phyloP scores from a whole-genome alignment of 345 rosid species.

The Gynandropsis gynandra region DNA sequence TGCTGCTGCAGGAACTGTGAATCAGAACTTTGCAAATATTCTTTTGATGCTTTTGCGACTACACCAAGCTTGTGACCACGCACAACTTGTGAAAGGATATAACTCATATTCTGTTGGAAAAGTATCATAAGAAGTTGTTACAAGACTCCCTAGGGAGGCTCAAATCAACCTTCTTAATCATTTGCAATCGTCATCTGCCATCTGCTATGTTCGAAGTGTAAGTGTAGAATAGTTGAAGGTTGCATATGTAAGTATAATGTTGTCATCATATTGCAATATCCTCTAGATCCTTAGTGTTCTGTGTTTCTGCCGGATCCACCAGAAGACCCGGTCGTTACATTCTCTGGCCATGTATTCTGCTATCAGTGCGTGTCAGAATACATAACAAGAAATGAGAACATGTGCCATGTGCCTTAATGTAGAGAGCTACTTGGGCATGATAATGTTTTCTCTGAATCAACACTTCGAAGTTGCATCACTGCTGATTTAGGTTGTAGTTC shows the following conservation, averaged over 20 bases:
- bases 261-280: constrained; percentile 8
- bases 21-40: constrained; percentile 88
- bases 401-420: constrained; percentile 61
- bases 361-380: constrained; percentile 75
- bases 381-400: constrained; percentile 76
- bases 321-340: constrained; percentile 77
- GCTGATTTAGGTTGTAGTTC: constrained; percentile 36
- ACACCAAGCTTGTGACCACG: constrained; percentile 97
- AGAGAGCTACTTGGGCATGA: constrained; percentile 67
- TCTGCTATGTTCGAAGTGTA: constrained; percentile 62
- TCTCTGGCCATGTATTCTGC: constrained; percentile 88
- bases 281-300: constrained; percentile 5
- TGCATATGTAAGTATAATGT: background rate
- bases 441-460: constrained; percentile 66
- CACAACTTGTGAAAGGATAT: constrained; percentile 61
- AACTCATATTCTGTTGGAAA: constrained; percentile 55
- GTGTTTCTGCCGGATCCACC: constrained; percentile 77
- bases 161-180: constrained; percentile 37
- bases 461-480: constrained; percentile 46
- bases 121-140: constrained; percentile 58
- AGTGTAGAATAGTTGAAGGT: constrained; percentile 28
- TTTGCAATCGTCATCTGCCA: constrained; percentile 52
- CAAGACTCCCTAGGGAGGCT: constrained; percentile 46
- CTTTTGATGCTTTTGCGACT: constrained; percentile 95
- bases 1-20: constrained; percentile 92